Percentiles rank a stretch among this genome's conserved stretches.
Evolutionary conservation across 2,329 filamentous ascomycete species (phyloP).

Genomic region (Nigrospora sphaerica): DNA sequence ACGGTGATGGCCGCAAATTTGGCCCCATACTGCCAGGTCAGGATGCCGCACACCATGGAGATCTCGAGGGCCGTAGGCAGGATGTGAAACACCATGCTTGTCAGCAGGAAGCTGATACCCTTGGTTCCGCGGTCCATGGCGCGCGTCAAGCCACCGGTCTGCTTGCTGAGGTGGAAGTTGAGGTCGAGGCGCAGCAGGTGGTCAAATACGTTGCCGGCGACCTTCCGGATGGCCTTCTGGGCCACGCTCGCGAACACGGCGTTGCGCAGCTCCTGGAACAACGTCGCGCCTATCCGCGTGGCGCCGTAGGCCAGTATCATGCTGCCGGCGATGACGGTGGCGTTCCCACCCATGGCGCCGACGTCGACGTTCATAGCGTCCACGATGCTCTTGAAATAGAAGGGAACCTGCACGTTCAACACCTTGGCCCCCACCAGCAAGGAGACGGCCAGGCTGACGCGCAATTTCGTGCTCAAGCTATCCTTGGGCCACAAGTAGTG

Average conservation of each 20-base stretch:
- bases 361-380: constrained; percentile 98
- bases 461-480: constrained; percentile 71
- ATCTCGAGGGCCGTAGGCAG: constrained; percentile 92
- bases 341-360: constrained; percentile 77
- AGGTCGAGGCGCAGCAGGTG: constrained; percentile 85
- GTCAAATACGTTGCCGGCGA: constrained; percentile 87
- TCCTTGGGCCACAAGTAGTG: constrained; percentile 95
- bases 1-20: constrained; percentile 89
- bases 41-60: constrained; percentile 87
- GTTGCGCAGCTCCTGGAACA: constrained; percentile 92
- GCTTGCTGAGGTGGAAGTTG: constrained; percentile 87
- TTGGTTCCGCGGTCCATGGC: constrained; percentile 97
- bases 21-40: constrained; percentile 91
- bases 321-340: constrained; percentile 79
- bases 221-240: constrained; percentile 88
- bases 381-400: constrained; percentile 98
- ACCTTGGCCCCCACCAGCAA: constrained; percentile 87
- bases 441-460: constrained; percentile 77
- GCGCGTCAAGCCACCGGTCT: constrained; percentile 88
- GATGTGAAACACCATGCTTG: constrained; percentile 97
- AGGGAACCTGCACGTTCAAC: constrained; percentile 94
- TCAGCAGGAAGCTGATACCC: constrained; percentile 93
- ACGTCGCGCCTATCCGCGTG: constrained; percentile 77
- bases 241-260: constrained; percentile 95
- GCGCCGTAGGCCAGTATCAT: constrained; percentile 92